Evolutionary conservation across 257 asterid species (phyloP), one percentile per base, ranked within the genome.

Genomic region (Nicotiana otophora): DNA sequence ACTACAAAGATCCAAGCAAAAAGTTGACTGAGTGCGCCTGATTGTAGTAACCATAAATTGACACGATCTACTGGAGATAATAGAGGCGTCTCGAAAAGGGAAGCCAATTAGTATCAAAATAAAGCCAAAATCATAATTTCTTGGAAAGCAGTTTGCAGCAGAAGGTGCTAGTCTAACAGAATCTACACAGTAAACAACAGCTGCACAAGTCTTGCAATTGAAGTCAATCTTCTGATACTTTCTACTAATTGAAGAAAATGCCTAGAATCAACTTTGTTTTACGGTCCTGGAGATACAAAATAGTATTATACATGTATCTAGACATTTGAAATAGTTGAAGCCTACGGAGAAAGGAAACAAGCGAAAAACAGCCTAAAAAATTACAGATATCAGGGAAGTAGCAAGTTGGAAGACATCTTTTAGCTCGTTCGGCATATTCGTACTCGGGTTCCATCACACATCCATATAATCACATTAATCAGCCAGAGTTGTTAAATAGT

Each of bases 201-300:
- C 39, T 74, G 63, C 80, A 75, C 80, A 75, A 51, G 63, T 26
- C 9, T 75, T 26, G 80, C 62, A 75, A 75, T 75, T 75, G 80
- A 11, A 51, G 63, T 75, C 63, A 75, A 51, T 51, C 20, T 16
- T 51, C 14, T 75, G 63, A 28, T 75, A 74, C 80, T 51, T 74
- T 74, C 80, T 26, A 23, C 46, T 26, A 51, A 51, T 26, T 75
- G 80, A 75, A 75, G 36, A 51, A 51, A 75, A 30, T 17, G 1
- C 46, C 19, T 51, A 1, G 15, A 51, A 0, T 74, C 51, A 31
- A 15, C 63, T 26, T 26, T 48, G 46, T 51, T 26, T 28, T 75
- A 75, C 15, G 80, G 46, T 75, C 63, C 23, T 75, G 17, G 63
- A 28, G 42, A 7, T 26, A 51, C 46, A 75, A 75, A 39, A 74